Evolutionary conservation across 768 basidiomycete species (phyloP), one percentile per base, ranked within the genome.

Genomic region (Imleria badia): DNA sequence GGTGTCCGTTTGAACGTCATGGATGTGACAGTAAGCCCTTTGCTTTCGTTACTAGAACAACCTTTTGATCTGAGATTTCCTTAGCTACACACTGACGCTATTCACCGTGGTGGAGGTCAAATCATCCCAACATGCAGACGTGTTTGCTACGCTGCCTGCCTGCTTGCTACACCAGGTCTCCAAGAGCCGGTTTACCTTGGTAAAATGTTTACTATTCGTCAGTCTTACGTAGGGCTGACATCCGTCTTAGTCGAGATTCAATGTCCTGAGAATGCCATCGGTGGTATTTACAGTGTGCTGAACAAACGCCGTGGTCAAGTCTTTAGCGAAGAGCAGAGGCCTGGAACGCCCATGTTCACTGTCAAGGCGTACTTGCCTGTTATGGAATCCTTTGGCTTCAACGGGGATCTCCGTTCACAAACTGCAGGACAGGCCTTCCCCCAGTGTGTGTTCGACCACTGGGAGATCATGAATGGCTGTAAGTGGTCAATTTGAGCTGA

Each of bases 261-360:
- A 75, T 95, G 94, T 76, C 97, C 95, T 51, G 96, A 97, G 74
- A 91, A 83, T 71, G 95, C 91, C 56, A 96, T 98, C 62, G 96
- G 95, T 75, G 95, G 96, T 80, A 92, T 98, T 76, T 98, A 98
- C 86, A 83, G 81, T 51, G 83, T 82, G 59, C 75, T 94, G 77
- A 98, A 97, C 85, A 93, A 89, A 78, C 91, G 94, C 70, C 91
- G 95, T 84, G 96, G 96, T 60, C 94, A 97, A 72, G 96, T 99
- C 58, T 96, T 95, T 84, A 90, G 89, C 63, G 91, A 98, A 76
- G 96, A 98, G 75, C 97, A 98, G 77, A 81, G 95, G 67, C 80
- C 86, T 5, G 96, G 97, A 78, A 99, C 97, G 17, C 97, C 97
- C 59, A 97, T 98, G 94, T 96, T 96, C 87, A 98, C 89, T 44